Evolutionary conservation across 2,329 filamentous ascomycete species (phyloP), one percentile per base, ranked within the genome.

Genomic region (Colletotrichum sojae): DNA sequence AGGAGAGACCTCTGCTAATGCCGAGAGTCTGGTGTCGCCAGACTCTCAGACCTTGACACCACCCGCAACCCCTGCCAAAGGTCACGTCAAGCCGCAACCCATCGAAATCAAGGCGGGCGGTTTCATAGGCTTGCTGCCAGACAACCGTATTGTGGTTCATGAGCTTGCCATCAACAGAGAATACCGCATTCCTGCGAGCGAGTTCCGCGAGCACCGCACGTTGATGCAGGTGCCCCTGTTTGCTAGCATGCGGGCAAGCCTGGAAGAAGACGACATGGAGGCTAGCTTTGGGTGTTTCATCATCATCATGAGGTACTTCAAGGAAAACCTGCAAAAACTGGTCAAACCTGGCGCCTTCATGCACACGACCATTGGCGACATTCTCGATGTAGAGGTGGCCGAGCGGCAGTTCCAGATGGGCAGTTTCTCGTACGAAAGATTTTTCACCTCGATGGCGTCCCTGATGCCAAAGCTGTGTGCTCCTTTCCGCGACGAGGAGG

Each of bases 381-480:
- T 92, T 1, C 83, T 96, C 25, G 93, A 95, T 73, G 88, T 90
- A 1, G 90, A 94, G 46, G 85, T 92, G 71, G 90, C 94, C 31
- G 85, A 87, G 70, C 87, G 86, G 48, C 91, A 95, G 72, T 93
- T 93, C 74, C 83, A 83, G 10, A 85, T 90, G 63, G 92, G 93
- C 15, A 89, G 88, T 57, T 95, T 95, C 77, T 95, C 93, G 0
- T 95, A 95, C 72, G 90, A 92, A 72, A 91, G 90, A 67, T 95
- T 95, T 80, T 95, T 95, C 76, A 83, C 85, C 2, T 92, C 93
- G 71, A 93, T 95, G 86, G 90, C 89, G 1, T 88, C 88, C 2
- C 86, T 96, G 54, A 83, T 96, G 56, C 93, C 93, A 6, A 93
- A 93, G 76, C 87, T 96, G 15, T 95, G 93, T 74, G 93, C 93